Conservation (phyloP, 2,329 filamentous ascomycete species). For the Diaporthe sp. region DNA sequence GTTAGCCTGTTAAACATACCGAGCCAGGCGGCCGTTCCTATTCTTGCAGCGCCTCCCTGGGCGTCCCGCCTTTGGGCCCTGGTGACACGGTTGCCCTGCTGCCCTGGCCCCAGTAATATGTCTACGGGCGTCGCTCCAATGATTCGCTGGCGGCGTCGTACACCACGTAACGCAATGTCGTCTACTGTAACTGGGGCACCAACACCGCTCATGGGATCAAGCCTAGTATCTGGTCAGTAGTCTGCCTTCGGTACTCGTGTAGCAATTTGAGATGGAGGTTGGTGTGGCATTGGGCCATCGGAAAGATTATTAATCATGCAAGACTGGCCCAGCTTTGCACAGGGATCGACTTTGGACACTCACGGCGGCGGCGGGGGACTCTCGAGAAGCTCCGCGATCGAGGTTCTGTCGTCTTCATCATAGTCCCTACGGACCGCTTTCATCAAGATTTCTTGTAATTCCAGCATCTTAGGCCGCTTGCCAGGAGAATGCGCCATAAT, state of each 20-base stretch:
- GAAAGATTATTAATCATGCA: neutral
- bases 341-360: neutral
- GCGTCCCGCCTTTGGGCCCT: neutral
- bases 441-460: neutral
- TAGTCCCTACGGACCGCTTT: neutral
- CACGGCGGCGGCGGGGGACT: neutral
- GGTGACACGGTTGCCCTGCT: neutral
- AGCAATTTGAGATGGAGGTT: neutral
- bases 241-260: neutral
- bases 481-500: neutral
- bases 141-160: neutral
- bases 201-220: neutral
- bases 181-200: neutral
- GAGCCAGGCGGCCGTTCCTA: neutral
- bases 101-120: neutral
- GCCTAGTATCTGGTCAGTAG: neutral
- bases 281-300: neutral
- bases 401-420: neutral
- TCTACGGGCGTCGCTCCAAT: neutral
- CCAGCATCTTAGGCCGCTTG: neutral
- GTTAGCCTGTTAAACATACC: neutral
- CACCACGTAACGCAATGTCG: neutral
- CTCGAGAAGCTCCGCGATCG: neutral
- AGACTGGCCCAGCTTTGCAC: neutral
- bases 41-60: neutral